Evolutionary conservation across 805 yeast species (phyloP), one percentile per base, ranked within the genome.

Genomic region (Isabelozyma heimii): DNA sequence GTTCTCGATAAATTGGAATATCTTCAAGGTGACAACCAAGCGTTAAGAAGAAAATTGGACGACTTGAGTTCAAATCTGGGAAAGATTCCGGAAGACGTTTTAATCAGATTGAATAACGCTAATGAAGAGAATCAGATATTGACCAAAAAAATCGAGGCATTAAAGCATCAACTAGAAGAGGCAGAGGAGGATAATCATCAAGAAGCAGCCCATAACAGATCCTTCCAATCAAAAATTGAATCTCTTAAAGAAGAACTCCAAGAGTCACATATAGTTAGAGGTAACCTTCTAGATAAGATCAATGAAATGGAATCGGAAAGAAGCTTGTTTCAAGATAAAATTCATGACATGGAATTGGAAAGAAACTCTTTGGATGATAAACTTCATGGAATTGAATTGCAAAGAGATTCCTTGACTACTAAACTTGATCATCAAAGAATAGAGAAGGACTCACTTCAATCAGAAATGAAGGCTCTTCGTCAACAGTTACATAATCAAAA

Each of bases 21-120:
- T 35, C 47, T 60, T 2, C 57, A 53, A 40, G 38, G 46, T 10
- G 62, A 60, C 13, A 61, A 59, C 47, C 59, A 59, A 49, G 24
- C 53, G 9, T 55, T 62, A 24, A 55, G 56, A 28, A 46, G 59
- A 27, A 47, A 52, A 20, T 40, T 54, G 10, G 48, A 44, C 5
- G 44, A 42, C 9, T 30, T 40, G 15, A 40, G 27, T 26, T 28
- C 10, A 20, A 40, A 20, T 16, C 43, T 40, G 43, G 27, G 17
- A 9, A 20, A 40, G 17, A 20, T 40, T 12, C 43, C 43, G 9
- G 27, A 38, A 17, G 40, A 38, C 14, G 40, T 38, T 9, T 16
- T 16, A 26, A 40, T 40, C 14, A 15, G 27, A 26, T 26, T 40
- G 30, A 40, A 40, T 12, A 20, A 40, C 2, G 43, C 43, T 26